phyloP scores from a whole-genome alignment of 2,329 filamentous ascomycete genomes.

The Aspergillus japonicus region DNA sequence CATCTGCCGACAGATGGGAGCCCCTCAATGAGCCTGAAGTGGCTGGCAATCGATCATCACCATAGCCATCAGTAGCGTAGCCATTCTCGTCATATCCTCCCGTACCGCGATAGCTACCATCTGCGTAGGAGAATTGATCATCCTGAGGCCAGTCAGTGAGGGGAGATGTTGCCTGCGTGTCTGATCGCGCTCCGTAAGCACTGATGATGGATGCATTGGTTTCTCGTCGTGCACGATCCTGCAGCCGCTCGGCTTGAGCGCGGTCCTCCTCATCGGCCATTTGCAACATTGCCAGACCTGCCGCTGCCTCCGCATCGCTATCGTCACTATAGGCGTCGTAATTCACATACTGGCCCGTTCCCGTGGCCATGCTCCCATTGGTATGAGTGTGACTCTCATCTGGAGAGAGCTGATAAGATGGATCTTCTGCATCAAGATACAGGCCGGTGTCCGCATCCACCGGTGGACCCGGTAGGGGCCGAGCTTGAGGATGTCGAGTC shows the following conservation, averaged over 20 bases:
- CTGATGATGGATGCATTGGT: constrained; percentile 53
- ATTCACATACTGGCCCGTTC: constrained; percentile 45
- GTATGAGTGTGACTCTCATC: constrained; percentile 48
- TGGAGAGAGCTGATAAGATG: constrained; percentile 34
- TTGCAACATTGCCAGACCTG: constrained; percentile 78
- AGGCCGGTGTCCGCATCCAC: constrained; percentile 42
- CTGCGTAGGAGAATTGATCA: constrained; percentile 68
- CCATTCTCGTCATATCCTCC: constrained; percentile 59
- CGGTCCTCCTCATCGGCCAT: constrained; percentile 78
- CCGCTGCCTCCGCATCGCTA: constrained; percentile 83
- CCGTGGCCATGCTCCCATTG: constrained; percentile 50
- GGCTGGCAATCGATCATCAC: constrained; percentile 20
- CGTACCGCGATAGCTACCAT: constrained; percentile 66
- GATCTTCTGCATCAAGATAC: constrained; percentile 3
- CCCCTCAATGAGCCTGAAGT: constrained; percentile 30
- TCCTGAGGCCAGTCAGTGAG: constrained; percentile 58
- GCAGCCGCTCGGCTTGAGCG: constrained; percentile 44
- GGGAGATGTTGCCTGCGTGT: constrained; percentile 26
- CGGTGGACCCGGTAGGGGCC: constrained; percentile 60
- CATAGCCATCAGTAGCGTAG: constrained; percentile 19
- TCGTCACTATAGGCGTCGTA: constrained; percentile 63
- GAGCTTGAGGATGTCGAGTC: constrained; percentile 56
- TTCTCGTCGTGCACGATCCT: constrained; percentile 59
- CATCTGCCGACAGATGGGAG: constrained; percentile 26
- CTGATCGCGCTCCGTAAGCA: constrained; percentile 43